Percentiles rank a stretch among this genome's conserved stretches.
Conservation (phyloP, 495 filamentous ascomycete species). For the Talaromyces trachyspermus region DNA sequence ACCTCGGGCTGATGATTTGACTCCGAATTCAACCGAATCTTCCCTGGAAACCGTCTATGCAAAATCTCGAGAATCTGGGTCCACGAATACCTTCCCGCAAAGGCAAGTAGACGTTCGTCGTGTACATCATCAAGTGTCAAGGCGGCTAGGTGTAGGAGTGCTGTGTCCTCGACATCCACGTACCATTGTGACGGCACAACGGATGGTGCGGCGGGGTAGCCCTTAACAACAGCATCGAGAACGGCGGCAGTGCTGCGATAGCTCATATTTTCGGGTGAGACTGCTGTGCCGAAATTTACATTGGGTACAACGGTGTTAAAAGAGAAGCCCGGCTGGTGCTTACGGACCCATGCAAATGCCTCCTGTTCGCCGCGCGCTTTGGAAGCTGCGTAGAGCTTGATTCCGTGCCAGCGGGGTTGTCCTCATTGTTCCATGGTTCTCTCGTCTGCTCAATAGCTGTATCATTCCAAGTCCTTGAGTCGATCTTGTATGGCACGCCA, state of each 20-base stretch:
- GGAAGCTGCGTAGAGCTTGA: constrained; percentile 39
- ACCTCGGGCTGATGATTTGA: background rate
- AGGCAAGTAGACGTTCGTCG: constrained; percentile 40
- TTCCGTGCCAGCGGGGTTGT: background rate
- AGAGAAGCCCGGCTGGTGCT: constrained; percentile 35
- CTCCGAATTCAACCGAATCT: background rate
- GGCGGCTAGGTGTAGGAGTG: constrained; percentile 38
- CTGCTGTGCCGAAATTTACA: constrained; percentile 3
- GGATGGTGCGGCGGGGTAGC: background rate
- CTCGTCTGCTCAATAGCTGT: constrained; percentile 11
- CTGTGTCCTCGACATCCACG: constrained; percentile 44
- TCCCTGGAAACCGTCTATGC: background rate
- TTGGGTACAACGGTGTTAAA: constrained; percentile 44
- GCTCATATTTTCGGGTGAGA: background rate
- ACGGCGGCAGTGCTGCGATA: constrained; percentile 1
- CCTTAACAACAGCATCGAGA: background rate
- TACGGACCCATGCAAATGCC: constrained; percentile 42
- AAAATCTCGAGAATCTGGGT: background rate
- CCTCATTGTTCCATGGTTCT: constrained; percentile 4
- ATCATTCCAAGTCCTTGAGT: constrained; percentile 31
- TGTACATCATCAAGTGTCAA: constrained; percentile 31
- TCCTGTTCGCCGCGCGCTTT: constrained; percentile 45
- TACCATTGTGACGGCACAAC: constrained; percentile 23
- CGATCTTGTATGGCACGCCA: background rate
- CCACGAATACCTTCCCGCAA: constrained; percentile 6